These are phyloP conservation scores for Mycena rosella DNA, from an alignment of 768 basidiomycete genomes.

Conservation along the genomic window DNA sequence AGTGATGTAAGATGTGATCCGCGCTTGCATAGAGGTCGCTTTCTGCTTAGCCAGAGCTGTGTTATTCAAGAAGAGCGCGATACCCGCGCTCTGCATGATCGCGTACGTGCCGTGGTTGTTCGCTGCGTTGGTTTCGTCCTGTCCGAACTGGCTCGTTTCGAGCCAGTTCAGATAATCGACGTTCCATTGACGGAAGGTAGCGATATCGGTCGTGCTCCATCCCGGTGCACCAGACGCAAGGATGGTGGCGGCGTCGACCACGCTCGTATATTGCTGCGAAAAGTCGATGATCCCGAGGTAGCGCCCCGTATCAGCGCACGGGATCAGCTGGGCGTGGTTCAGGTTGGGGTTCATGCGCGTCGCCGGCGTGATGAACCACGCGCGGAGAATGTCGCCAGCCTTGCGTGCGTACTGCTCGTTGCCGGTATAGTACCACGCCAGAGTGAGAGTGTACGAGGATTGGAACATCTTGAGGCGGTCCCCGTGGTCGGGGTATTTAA, in stretches of 20 bases:
- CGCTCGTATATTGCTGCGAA: conserved; percentile 26
- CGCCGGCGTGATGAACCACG: conserved; percentile 55
- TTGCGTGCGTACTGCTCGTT: conserved; percentile 47
- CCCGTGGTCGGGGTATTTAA: conserved; percentile 38
- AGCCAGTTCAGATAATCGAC: conserved; percentile 28
- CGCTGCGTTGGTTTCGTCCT: conserved; percentile 19
- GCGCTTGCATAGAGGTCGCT: conserved; percentile 7
- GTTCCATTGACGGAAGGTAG: conserved; percentile 28
- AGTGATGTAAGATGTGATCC: conserved; percentile 22
- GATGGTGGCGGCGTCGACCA: conserved; percentile 31
- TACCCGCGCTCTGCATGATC: conserved; percentile 29
- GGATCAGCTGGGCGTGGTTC: conserved; percentile 50
- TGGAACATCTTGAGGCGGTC: conserved; percentile 53
- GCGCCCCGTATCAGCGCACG: conserved; percentile 27
- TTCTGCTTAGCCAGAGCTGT: conserved; percentile 12
- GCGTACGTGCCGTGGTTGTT: conserved; percentile 36
- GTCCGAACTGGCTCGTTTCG: conserved; percentile 26
- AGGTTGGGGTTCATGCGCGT: conserved; percentile 60
- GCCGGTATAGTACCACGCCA: conserved; percentile 56
- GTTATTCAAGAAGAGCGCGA: conserved; percentile 29
- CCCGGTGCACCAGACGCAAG: conserved; percentile 30
- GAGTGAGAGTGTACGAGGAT: conserved; percentile 52
- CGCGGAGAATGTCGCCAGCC: conserved; percentile 48
- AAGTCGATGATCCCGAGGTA: conserved; percentile 32
- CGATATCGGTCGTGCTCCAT: conserved; percentile 19